These are phyloP conservation scores for Nigrospora oryzae DNA, from an alignment of 2,329 filamentous ascomycete species.

Conservation along the genomic window DNA sequence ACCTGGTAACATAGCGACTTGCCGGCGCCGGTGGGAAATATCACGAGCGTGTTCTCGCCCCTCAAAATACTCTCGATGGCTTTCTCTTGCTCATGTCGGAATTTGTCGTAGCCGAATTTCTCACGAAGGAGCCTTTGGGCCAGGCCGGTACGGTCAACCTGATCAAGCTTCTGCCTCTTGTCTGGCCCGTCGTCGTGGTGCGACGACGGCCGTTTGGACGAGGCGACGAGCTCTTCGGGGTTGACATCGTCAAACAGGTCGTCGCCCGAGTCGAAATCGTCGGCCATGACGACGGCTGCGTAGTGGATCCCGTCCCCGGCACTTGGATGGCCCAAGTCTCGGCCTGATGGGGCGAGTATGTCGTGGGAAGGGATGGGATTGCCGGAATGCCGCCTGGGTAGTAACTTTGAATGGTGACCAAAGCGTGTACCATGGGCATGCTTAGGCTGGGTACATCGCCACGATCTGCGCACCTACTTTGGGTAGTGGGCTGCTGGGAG, in stretches of 20 bases:
- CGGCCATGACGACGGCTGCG: conserved; percentile 2
- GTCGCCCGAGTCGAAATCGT: conserved; percentile 23
- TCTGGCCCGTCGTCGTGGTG: neutral
- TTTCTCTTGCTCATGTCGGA: conserved; percentile 35
- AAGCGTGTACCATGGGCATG: no score
- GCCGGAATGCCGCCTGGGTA: no score
- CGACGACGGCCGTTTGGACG: conserved; percentile 4
- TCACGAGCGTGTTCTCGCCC: conserved; percentile 31
- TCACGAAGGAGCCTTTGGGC: conserved; percentile 22
- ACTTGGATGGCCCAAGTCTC: no score
- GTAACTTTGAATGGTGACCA: no score
- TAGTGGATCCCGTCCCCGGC: no score
- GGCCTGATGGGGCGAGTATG: no score
- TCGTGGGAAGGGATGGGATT: no score
- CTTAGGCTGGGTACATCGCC: no score
- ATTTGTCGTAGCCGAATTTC: conserved; percentile 28
- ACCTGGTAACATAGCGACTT: conserved; percentile 42
- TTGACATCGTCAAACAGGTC: conserved; percentile 21
- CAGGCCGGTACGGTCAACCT: conserved; percentile 6
- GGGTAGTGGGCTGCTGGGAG: no score
- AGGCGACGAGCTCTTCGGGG: conserved; percentile 7
- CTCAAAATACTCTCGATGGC: conserved; percentile 27
- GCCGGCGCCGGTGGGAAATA: conserved; percentile 41
- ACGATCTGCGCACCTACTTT: no score
- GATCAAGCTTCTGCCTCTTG: conserved; percentile 2